Conservation (phyloP, 2,329 filamentous ascomycete species). For the Colletotrichum trifolii region DNA sequence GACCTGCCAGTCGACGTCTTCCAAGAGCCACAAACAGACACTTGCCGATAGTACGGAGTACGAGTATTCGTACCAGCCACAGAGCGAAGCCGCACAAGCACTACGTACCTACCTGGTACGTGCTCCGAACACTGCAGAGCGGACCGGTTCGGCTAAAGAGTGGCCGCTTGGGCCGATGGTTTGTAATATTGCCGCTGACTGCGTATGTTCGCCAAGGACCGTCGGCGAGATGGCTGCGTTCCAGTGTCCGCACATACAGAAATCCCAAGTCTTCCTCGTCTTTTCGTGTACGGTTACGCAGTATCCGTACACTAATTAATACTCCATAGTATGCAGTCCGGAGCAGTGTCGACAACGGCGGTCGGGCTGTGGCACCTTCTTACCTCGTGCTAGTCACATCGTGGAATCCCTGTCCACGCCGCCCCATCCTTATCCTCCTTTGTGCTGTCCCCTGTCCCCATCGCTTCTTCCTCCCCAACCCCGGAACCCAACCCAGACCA, state of each 20-base stretch:
- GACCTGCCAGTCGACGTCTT: background rate
- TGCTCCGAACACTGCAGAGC: background rate
- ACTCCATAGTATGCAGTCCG: background rate
- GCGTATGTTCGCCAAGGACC: no score
- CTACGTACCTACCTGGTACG: background rate
- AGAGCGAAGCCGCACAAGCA: background rate
- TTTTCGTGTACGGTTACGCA: no score
- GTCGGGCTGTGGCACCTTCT: slow-evolving; percentile 30
- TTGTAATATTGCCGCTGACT: background rate
- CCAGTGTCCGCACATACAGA: no score
- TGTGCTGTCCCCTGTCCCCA: slow-evolving; percentile 17
- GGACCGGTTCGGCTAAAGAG: slow-evolving; percentile 21
- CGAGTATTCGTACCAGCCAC: background rate
- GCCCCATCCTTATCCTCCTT: slow-evolving; percentile 26
- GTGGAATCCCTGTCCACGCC: slow-evolving; percentile 22
- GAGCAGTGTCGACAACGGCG: background rate
- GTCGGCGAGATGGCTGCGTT: no score
- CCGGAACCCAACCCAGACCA: slow-evolving; percentile 20
- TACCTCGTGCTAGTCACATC: slow-evolving; percentile 31
- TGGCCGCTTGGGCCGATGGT: slow-evolving; percentile 12
- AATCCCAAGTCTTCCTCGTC: no score
- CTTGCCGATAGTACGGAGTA: no score
- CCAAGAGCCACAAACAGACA: no score
- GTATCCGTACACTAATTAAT: background rate
- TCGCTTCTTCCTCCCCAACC: slow-evolving; percentile 2